phyloP scores from a whole-genome alignment of 1,284 basidiomycete genomes.

The Schizopora paradoxa region DNA sequence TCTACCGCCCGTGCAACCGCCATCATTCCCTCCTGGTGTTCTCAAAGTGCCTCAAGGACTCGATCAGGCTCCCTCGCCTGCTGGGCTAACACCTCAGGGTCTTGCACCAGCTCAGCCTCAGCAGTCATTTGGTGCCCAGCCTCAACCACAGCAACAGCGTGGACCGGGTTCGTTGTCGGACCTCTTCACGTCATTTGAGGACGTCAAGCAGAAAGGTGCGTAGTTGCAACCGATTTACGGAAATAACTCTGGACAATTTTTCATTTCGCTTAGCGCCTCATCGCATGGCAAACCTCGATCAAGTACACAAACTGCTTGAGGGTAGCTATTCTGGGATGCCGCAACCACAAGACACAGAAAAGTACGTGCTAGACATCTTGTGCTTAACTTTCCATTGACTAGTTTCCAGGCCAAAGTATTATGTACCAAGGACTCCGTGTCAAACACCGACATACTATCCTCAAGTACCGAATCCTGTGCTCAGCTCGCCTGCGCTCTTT shows the following conservation, averaged over 20 bases:
- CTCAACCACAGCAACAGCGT: conserved; percentile 28
- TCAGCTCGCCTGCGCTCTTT: conserved; percentile 86
- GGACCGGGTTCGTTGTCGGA: conserved; percentile 81
- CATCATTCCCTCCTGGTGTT: conserved; percentile 67
- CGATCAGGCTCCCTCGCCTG: conserved; percentile 19
- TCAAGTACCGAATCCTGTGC: conserved; percentile 75
- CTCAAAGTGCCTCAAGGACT: conserved; percentile 46
- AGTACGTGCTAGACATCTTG: conserved; percentile 47
- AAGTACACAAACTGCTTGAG: conserved; percentile 90
- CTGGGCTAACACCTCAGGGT: conserved; percentile 25
- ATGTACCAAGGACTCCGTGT: conserved; percentile 91
- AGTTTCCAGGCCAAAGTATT: conserved; percentile 81
- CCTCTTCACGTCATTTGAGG: conserved; percentile 92
- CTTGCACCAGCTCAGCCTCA: conserved; percentile 16
- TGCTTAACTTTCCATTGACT: conserved; percentile 11
- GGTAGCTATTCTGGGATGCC: conserved; percentile 85
- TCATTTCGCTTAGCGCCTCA: conserved; percentile 54
- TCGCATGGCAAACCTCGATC: conserved; percentile 80
- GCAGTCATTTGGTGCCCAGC: conserved; percentile 20
- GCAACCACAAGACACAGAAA: conserved; percentile 91
- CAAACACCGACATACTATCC: conserved; percentile 95
- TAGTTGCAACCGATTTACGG: conserved; percentile 14
- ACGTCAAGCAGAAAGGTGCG: conserved; percentile 90
- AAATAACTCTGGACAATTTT: conserved; percentile 6
- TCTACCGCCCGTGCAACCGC: conserved; percentile 33